These are phyloP conservation scores for Thielaviopsis punctulata DNA, from an alignment of 2,329 filamentous ascomycete species.

Conservation along the genomic window DNA sequence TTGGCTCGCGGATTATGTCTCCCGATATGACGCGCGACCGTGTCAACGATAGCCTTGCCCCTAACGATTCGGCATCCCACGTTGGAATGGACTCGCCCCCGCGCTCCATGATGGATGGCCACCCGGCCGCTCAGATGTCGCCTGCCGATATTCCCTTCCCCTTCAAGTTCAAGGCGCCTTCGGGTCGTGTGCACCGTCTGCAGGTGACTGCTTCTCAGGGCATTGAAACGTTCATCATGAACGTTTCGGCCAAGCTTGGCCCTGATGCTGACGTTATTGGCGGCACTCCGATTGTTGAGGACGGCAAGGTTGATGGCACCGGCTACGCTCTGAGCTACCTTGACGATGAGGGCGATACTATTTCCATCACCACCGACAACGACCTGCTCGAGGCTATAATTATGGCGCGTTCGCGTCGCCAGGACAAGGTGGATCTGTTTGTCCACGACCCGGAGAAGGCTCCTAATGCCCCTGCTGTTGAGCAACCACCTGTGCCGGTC, in stretches of 20 bases:
- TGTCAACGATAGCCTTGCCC: constrained; percentile 66
- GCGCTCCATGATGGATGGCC: constrained; percentile 38
- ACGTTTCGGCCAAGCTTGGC: constrained; percentile 72
- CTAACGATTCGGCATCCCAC: constrained; percentile 89
- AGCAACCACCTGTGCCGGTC: constrained; percentile 26
- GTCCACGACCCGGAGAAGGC: constrained; percentile 86
- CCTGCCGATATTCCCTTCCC: constrained; percentile 67
- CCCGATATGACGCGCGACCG: constrained; percentile 59
- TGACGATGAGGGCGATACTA: constrained; percentile 90
- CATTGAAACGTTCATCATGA: constrained; percentile 58
- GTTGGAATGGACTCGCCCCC: constrained; percentile 64
- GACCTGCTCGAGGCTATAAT: constrained; percentile 82
- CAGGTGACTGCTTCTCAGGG: constrained; percentile 71
- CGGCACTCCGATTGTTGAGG: constrained; percentile 58
- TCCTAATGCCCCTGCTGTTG: constrained; percentile 37
- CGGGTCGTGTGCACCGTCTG: constrained; percentile 80
- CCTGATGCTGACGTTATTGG: constrained; percentile 69
- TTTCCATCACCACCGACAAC: constrained; percentile 90
- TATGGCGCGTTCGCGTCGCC: constrained; percentile 57
- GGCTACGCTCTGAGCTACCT: constrained; percentile 91
- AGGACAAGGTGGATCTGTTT: constrained; percentile 92
- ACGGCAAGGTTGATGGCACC: constrained; percentile 56
- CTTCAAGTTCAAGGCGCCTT: constrained; percentile 98
- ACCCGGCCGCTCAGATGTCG: constrained; percentile 30
- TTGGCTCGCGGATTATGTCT: constrained; percentile 59